Conservation (phyloP, 2,329 filamentous ascomycete species). For the Calonectria ilicicola region DNA sequence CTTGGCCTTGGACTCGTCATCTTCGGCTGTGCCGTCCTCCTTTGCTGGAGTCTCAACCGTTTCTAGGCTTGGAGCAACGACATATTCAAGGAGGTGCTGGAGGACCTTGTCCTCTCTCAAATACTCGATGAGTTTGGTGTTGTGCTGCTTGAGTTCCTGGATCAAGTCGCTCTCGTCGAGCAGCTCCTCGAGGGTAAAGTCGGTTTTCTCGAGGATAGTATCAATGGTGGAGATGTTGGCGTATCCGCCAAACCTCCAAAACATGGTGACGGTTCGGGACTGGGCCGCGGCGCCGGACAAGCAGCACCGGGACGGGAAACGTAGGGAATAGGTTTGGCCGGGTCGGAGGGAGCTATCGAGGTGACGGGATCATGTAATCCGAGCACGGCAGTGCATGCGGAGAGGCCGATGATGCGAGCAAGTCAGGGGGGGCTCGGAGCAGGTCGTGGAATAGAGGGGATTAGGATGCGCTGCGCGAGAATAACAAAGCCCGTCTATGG, state of each 20-base stretch:
- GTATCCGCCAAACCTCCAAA: conserved; percentile 99
- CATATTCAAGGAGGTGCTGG: conserved; percentile 88
- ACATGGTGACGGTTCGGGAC: conserved; percentile 77
- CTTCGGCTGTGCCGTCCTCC: conserved; percentile 62
- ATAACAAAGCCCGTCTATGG: conserved; percentile 16
- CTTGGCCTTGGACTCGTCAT: conserved; percentile 63
- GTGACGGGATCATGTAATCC: conserved; percentile 44
- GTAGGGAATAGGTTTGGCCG: conserved; percentile 28
- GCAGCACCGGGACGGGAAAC: conserved; percentile 45
- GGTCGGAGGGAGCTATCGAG: conserved; percentile 32
- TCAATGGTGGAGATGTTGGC: conserved; percentile 97
- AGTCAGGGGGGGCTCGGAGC: not conserved
- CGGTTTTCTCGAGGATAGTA: conserved; percentile 94
- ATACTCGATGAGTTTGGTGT: conserved; percentile 97
- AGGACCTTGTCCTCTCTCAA: conserved; percentile 89
- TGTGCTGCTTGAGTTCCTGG: conserved; percentile 98
- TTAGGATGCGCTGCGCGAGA: conserved; percentile 21
- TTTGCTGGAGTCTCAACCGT: conserved; percentile 60
- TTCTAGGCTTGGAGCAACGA: conserved; percentile 81
- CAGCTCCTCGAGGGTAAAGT: conserved; percentile 94
- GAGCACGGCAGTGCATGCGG: conserved; percentile 31
- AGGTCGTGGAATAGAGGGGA: conserved; percentile 9
- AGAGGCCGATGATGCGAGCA: conserved; percentile 18
- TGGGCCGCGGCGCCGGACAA: conserved; percentile 48
- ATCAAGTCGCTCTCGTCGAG: conserved; percentile 96